Base-by-base conservation (phyloP, 2,329 filamentous ascomycete species). In the Fusarium coicis region DNA sequence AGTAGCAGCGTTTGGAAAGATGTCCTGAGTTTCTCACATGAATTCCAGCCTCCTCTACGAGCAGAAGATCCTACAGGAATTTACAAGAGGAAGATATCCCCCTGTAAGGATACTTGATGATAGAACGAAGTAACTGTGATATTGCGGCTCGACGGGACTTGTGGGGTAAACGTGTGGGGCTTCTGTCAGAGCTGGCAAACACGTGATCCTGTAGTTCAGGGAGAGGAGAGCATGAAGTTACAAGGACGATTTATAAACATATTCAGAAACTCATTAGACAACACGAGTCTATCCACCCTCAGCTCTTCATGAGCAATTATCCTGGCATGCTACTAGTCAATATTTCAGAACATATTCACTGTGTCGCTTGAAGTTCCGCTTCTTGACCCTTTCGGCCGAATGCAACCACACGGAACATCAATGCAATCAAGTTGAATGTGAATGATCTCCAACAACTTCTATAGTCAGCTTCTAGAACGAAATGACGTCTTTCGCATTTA, bases 391-490 rank as follows among this genome's bases (percentile, higher is more conserved):
- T 72, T 54, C 30, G 42, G 46, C 43, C 42, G 52, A 68, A 50
- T 72, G 39, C 47, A 49, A 52, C 57, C 37, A 53, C 36, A 54
- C 21, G 28, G 23, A 58, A 49, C 30, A 44, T 40, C 26, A 43
- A 43, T 30, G 42, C 34, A 59, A 36, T 42, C 47, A 46, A 32
- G 58, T 69, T 54, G n/a, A 63, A 40, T 47, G 34, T 49, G 34
- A 44, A 40, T 37, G 55, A 30, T 37, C 37, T 65, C 52, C 34
- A 54, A 19, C n/a, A 55, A 40, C 52, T 46, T 70, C 54, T 62
- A 55, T 65, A 50, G 44, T 58, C 53, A 56, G 56, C 72, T 77
- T 77, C 75, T 77, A 77, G 75, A 77, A 77, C 64, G 63, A 75
- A 70, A 76, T 75, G 75, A 74, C 70, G 60, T 76, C 59, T 57